Evolutionary conservation across 768 basidiomycete species (phyloP).

Genomic region (Leucocoprinus sp.): DNA sequence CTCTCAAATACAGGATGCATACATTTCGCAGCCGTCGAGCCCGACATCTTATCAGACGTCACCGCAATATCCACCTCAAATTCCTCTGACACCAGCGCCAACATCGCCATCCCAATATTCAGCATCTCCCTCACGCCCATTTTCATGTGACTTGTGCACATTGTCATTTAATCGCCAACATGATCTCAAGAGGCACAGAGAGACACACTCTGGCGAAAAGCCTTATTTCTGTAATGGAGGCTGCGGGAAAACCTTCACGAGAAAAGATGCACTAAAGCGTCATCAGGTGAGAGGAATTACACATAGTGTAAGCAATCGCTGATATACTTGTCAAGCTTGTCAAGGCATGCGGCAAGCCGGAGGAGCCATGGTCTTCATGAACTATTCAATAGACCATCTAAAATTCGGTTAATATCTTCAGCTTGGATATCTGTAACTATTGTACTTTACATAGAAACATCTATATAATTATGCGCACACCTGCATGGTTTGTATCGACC

Average conservation of each 20-base stretch:
- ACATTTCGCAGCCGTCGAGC: slow-evolving; percentile 11
- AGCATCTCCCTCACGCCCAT: slow-evolving; percentile 53
- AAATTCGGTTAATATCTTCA: background rate
- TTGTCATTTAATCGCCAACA: slow-evolving; percentile 82
- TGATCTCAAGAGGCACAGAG: slow-evolving; percentile 76
- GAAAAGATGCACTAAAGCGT: slow-evolving; percentile 80
- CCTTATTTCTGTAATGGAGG: slow-evolving; percentile 78
- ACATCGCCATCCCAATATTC: slow-evolving; percentile 36
- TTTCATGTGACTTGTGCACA: slow-evolving; percentile 64
- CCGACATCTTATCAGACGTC: slow-evolving; percentile 16
- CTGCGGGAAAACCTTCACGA: slow-evolving; percentile 81
- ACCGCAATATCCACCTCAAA: slow-evolving; percentile 26
- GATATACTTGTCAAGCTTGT: slow-evolving; percentile 45
- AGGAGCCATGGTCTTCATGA: slow-evolving; percentile 34
- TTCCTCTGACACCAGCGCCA: slow-evolving; percentile 26
- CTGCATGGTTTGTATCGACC: background rate
- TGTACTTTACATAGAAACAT: background rate
- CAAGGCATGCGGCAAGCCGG: slow-evolving; percentile 69
- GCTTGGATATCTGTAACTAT: background rate
- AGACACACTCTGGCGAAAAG: slow-evolving; percentile 81
- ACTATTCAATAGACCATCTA: background rate
- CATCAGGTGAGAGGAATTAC: slow-evolving; percentile 72
- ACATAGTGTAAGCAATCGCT: too few species aligned
- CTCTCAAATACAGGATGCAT: slow-evolving; percentile 26
- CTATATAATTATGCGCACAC: background rate